Conservation (phyloP, 1,139 yeast genomes). For the Sugiyamaella paludigena region DNA sequence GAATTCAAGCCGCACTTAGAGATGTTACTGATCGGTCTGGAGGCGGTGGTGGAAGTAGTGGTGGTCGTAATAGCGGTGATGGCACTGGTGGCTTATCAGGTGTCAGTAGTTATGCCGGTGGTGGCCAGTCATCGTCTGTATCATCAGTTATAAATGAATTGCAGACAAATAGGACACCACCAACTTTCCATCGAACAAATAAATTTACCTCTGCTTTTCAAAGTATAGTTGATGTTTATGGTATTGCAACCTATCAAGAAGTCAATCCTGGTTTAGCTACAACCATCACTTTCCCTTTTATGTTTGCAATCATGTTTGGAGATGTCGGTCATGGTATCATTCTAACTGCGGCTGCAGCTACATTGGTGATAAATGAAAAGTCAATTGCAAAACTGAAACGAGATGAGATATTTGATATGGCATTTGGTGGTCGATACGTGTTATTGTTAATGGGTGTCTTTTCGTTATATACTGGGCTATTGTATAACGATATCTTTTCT, state of each 20-base stretch:
- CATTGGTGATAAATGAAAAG: constrained; percentile 67
- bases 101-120: not conserved
- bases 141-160: constrained; percentile 82
- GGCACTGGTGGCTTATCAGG: no score
- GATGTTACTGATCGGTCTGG: constrained; percentile 58
- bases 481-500: constrained; percentile 91
- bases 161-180: constrained; percentile 81
- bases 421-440: constrained; percentile 86
- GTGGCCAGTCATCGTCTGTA: constrained; percentile 30
- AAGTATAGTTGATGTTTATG: constrained; percentile 90
- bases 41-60: constrained; percentile 39
- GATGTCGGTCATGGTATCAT: constrained; percentile 95
- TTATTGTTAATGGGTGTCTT: constrained; percentile 86
- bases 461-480: constrained; percentile 89
- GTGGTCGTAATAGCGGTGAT: not conserved
- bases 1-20: constrained; percentile 51
- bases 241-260: constrained; percentile 90
- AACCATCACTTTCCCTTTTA: constrained; percentile 91
- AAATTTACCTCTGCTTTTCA: constrained; percentile 92
- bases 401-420: constrained; percentile 97
- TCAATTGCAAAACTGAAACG: constrained; percentile 62
- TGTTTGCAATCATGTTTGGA: constrained; percentile 99
- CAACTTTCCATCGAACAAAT: constrained; percentile 88
- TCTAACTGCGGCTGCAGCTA: constrained; percentile 67
- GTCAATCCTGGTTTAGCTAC: constrained; percentile 96